Evolutionary conservation across 2,329 filamentous ascomycete genomes (phyloP).

Genomic region (Neoarthrinium moseri): DNA sequence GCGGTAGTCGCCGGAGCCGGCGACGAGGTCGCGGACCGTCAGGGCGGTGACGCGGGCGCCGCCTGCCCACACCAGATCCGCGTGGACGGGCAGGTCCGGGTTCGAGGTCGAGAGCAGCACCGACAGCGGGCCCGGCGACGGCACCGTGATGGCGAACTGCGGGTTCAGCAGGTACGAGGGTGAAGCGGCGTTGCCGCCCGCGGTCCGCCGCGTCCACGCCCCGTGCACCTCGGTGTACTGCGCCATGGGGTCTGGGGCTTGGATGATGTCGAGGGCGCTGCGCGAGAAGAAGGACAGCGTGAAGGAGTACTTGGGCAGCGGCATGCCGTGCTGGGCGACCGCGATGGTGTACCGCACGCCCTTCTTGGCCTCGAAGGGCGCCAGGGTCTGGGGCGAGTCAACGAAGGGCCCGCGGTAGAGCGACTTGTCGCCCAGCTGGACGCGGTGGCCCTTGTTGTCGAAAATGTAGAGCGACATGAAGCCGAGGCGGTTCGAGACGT

Average conservation of each 20-base stretch:
- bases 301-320: slow-evolving; percentile 74
- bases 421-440: slow-evolving; percentile 72
- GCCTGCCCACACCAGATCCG: slow-evolving; percentile 78
- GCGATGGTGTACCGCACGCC: slow-evolving; percentile 56
- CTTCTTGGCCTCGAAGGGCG: slow-evolving; percentile 62
- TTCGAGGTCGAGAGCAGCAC: slow-evolving; percentile 70
- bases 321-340: slow-evolving; percentile 76
- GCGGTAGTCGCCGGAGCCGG: slow-evolving; percentile 85
- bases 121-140: slow-evolving; percentile 59
- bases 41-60: slow-evolving; percentile 71
- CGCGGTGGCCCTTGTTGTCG: slow-evolving; percentile 64
- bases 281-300: slow-evolving; percentile 81
- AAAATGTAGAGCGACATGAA: slow-evolving; percentile 90
- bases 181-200: slow-evolving; percentile 80
- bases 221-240: slow-evolving; percentile 59
- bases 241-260: slow-evolving; percentile 59
- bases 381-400: slow-evolving; percentile 87
- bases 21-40: slow-evolving; percentile 73
- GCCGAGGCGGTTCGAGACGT: slow-evolving; percentile 58
- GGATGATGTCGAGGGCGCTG: slow-evolving; percentile 56
- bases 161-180: slow-evolving; percentile 81
- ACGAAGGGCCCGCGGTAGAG: slow-evolving; percentile 81
- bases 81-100: slow-evolving; percentile 72
- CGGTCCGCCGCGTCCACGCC: slow-evolving; percentile 75
- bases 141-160: slow-evolving; percentile 70